Base-by-base conservation (phyloP, 805 yeast species). In the Metschnikowia matae region DNA sequence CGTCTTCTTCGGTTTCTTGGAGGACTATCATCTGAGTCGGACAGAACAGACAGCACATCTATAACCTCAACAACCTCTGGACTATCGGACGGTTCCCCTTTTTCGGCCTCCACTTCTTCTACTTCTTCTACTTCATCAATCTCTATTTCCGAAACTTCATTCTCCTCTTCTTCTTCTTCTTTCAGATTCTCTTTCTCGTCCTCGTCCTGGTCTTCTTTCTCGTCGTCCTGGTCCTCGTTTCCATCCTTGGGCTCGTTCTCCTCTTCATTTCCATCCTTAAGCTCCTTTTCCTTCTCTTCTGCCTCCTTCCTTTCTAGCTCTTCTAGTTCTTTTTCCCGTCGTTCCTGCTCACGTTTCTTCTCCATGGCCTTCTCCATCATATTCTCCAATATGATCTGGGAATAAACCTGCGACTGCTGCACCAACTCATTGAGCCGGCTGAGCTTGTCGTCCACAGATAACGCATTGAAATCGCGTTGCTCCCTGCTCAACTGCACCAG, bases 401-500 rank as follows among this genome's bases (percentile, higher is more conserved):
- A 86, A 67, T 89, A 92, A 1, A 91, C 80, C 62, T 89, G 91
- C 15, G 97, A 88, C 62, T 88, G 85, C 59, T 87, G 85, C n/a
- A 92, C 89, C 54, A 92, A 74, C 35, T 81, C 83, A 51, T 87
- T 80, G 48, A 92, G 70, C 48, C 89, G 77, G 48, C 79, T 77
- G 40, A 89, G 69, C 60, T 89, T 88, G 41, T 72, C 69, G 37
- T 82, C 81, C n/a, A 70, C 70, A 2, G 81, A 73, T 17, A 79
- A 66, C 6, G 66, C 65, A 49, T 82, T 66, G 59, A 79, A 78
- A 52, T 63, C 63, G n/a, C 54, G 40, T 53, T 73, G 75, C 43
- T 70, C 78, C 34, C 63, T 61, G 21, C 53, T 11, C 29, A 32
- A 40, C 15, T 47, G 40, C 40, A 14, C 18, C 15, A 21, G 41